Evolutionary conservation across 352 stramenopile genomes (phyloP).

Genomic region (Peronospora destructor): DNA sequence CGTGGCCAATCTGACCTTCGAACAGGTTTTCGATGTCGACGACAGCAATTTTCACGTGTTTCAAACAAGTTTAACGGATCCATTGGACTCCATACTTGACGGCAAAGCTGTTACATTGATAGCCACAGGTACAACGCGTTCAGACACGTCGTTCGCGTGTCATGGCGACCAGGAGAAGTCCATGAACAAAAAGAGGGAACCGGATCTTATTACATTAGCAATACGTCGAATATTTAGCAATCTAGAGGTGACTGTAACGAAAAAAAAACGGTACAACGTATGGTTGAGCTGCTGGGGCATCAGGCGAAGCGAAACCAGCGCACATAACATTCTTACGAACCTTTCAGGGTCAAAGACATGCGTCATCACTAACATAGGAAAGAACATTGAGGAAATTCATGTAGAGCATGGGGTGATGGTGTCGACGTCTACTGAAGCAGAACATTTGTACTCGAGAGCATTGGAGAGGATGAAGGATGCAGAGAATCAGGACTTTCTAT

Average conservation of each 20-base stretch:
- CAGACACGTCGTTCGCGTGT: slow-evolving; percentile 59
- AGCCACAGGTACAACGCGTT: slow-evolving; percentile 31
- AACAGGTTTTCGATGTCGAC: slow-evolving; percentile 53
- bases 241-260: slow-evolving; percentile 7
- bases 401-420: slow-evolving; percentile 28
- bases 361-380: background rate
- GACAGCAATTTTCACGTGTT: slow-evolving; percentile 42
- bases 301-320: background rate
- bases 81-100: slow-evolving; percentile 21
- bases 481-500: slow-evolving; percentile 34
- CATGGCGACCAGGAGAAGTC: slow-evolving; percentile 36
- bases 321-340: slow-evolving; percentile 13
- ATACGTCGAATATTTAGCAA: slow-evolving; percentile 32
- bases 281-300: slow-evolving; percentile 25
- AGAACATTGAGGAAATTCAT: slow-evolving; percentile 18
- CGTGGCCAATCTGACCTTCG: slow-evolving; percentile 70
- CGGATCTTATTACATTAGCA: slow-evolving; percentile 31
- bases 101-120: slow-evolving; percentile 41
- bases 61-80: slow-evolving; percentile 28
- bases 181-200: slow-evolving; percentile 5
- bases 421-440: slow-evolving; percentile 25
- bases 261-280: slow-evolving; percentile 12
- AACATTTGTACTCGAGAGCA: slow-evolving; percentile 30
- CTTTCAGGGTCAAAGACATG: slow-evolving; percentile 5
- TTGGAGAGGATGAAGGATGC: slow-evolving; percentile 5